These are phyloP conservation scores for Ligustrum vulgare DNA, from an alignment of 257 asterid genomes.

Conservation along the genomic window DNA sequence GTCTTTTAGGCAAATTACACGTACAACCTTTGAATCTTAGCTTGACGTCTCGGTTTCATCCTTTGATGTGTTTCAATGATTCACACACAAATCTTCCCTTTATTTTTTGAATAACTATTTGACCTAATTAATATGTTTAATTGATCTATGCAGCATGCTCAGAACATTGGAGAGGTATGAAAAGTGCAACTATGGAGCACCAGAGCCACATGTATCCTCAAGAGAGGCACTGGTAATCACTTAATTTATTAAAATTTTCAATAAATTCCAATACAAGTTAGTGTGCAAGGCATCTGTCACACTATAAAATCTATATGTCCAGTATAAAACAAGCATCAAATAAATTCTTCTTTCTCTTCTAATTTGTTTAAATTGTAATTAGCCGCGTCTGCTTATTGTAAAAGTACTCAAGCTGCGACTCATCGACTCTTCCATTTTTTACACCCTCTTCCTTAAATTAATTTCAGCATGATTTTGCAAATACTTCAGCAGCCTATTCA, in stretches of 20 bases:
- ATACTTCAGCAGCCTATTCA: too few relatives aligned
- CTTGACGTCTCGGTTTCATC: background rate
- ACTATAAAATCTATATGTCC: too few relatives aligned
- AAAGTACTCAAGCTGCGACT: slow-evolving; percentile 55
- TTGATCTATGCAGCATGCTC: slow-evolving; percentile 43
- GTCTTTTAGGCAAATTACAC: background rate
- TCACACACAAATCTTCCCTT: background rate
- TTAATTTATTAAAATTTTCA: background rate
- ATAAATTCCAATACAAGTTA: too few relatives aligned
- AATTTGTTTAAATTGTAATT: slow-evolving; percentile 27
- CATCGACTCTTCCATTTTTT: slow-evolving; percentile 23
- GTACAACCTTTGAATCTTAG: background rate
- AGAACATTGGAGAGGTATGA: slow-evolving; percentile 55
- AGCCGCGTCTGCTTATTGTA: slow-evolving; percentile 45
- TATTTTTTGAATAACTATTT: background rate
- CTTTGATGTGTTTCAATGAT: background rate
- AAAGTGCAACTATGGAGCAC: slow-evolving; percentile 61
- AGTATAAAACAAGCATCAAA: too few relatives aligned
- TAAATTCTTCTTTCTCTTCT: too few relatives aligned
- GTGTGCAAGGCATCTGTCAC: too few relatives aligned
- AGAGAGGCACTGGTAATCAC: slow-evolving; percentile 55
- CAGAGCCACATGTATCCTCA: slow-evolving; percentile 47
- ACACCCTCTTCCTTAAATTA: too few relatives aligned
- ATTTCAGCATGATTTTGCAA: too few relatives aligned
- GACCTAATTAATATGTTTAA: background rate